Base-by-base conservation (phyloP, 108 stramenopile species). In the Stephanodiscus minutulus region DNA sequence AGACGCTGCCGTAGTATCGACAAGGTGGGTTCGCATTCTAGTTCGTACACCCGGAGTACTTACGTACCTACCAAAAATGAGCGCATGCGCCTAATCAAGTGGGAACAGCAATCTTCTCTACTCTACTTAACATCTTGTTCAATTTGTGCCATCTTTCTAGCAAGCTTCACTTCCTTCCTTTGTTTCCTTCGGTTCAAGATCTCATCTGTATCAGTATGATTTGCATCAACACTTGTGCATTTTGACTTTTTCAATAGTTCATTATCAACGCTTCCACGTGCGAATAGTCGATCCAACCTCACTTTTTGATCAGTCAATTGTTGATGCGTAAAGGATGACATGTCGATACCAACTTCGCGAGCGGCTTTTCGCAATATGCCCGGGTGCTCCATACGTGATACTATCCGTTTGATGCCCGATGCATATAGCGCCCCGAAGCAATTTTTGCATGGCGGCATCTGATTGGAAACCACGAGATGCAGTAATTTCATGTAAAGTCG, bases 391-490 rank as follows among this genome's bases (percentile, higher is more conserved):
- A 27, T 13, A 37, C 70, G 44, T 9, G 75, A 81, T 17, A 91
- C 90, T 39, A 91, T 88, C 35, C 85, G 69, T 22, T 57, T 35
- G 13, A 88, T 74, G 10, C 88, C 87, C 22, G 88, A 81, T 7
- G 75, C 70, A 5, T 62, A 13, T 31, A 92, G 68, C 0, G 86
- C 83, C 20, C 68, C 83, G 59, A 92, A 89, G 59, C 91, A 92
- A 22, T 61, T 49, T 63, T 87, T 87, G 74, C 91, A 92, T 5
- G 91, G 91, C 18, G 91, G 91, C 91, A 92, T 92, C n/a, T n/a
- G n/a, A n/a, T n/a, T n/a, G n/a, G n/a, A n/a, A n/a, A n/a, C n/a
- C n/a, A n/a, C n/a, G n/a, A n/a, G n/a, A n/a, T n/a, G n/a, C n/a
- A n/a, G n/a, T n/a, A n/a, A n/a, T n/a, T n/a, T n/a, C n/a, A n/a